Evolutionary conservation across 768 basidiomycete species (phyloP).

Genomic region (Trametes cinnabarina): DNA sequence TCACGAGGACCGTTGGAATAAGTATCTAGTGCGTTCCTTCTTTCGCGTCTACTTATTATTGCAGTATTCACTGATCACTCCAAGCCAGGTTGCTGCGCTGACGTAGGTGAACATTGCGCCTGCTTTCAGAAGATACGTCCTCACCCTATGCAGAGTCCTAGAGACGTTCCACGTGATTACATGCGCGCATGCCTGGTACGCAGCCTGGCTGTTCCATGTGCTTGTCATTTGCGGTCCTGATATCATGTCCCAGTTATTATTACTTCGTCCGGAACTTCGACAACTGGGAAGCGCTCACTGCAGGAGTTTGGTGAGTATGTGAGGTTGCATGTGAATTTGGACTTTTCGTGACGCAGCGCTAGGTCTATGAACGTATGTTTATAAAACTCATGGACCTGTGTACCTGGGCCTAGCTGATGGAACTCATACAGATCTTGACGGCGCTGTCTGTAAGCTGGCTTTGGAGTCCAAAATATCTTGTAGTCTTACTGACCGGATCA

Average conservation of each 20-base stretch:
- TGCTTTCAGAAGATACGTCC: too few relatives aligned
- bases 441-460: too few relatives aligned
- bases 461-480: too few relatives aligned
- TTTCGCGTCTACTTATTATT: background rate
- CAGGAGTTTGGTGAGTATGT: background rate
- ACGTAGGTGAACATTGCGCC: background rate
- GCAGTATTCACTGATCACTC: too few relatives aligned
- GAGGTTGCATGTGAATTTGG: too few relatives aligned
- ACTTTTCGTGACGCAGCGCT: background rate
- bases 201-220: too few relatives aligned
- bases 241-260: background rate
- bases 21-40: background rate
- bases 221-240: background rate
- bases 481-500: too few relatives aligned
- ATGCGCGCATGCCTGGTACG: background rate
- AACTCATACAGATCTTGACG: too few relatives aligned
- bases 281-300: background rate
- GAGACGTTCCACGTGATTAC: conserved; percentile 1
- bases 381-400: too few relatives aligned
- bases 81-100: background rate
- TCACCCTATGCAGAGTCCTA: background rate
- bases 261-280: background rate
- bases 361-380: conserved; percentile 6
- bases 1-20: background rate
- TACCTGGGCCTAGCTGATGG: too few relatives aligned